Percentiles rank a stretch among this genome's conserved stretches.
These are phyloP conservation scores for Rhipidocladum racemiflorum DNA, from an alignment of 176 grass and related monocot species.

Conservation along the genomic window DNA sequence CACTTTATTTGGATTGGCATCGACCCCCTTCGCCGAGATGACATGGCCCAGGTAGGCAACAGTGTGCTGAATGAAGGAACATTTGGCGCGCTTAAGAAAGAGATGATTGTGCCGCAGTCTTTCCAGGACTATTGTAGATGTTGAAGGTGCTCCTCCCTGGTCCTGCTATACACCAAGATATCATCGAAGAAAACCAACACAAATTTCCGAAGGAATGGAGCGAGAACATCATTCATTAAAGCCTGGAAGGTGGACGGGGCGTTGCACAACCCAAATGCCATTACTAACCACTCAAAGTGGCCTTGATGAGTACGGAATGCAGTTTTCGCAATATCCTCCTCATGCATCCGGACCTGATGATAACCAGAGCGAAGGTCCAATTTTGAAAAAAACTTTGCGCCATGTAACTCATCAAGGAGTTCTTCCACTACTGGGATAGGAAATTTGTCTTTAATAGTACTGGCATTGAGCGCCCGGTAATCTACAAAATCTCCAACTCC, in stretches of 20 bases:
- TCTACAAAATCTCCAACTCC: no score
- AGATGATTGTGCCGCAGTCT: no score
- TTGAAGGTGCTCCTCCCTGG: no score
- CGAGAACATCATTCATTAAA: not conserved
- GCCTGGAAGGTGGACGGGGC: not conserved
- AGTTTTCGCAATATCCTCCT: no score
- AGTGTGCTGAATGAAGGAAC: no score
- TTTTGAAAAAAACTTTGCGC: not conserved
- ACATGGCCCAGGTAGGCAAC: no score
- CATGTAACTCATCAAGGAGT: not conserved
- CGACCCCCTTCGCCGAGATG: no score
- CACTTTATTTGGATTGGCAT: no score
- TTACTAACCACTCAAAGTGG: not conserved
- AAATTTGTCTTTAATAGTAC: no score
- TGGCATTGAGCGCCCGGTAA: no score
- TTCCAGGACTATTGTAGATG: no score
- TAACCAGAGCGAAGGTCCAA: not conserved
- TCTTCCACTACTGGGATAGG: not conserved
- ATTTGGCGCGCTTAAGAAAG: no score
- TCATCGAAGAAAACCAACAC: not conserved
- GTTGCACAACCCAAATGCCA: not conserved
- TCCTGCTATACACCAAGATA: not conserved
- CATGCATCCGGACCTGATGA: not conserved
- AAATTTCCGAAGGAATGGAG: not conserved
- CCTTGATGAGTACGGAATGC: not conserved